Evolutionary conservation across 257 asterid species (phyloP), one percentile per base, ranked within the genome.

Genomic region (Catharanthus roseus): DNA sequence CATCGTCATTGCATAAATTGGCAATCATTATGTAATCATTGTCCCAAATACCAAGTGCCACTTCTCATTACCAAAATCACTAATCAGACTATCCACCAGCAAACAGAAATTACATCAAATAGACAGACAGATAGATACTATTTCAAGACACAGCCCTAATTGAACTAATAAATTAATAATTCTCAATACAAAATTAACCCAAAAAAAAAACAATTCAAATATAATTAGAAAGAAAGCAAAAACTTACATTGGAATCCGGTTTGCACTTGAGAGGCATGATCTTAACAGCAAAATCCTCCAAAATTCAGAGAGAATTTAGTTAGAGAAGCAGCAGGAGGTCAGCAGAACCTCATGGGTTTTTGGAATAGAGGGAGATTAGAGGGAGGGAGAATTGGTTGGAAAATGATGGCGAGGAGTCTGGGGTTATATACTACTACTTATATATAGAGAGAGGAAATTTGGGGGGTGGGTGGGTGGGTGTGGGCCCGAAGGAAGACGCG

Each of bases 221-320:
- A 19, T 7, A 49, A 45, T 21, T 38, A 39, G 0, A 21, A 1
- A 34, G 9, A 1, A 39, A 10, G 41, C 6, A 15, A 8, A 55
- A 33, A 0, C 63, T 51, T 57, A 74, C 78, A 29, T 63, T 47
- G 23, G 49, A 74, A 42, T 44, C 73, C 19, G 41, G 13, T 28
- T 58, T 58, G 54, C 42, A 29, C 69, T 67, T 74, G 33, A 72
- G 68, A 74, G 68, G 51, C 73, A 54, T 69, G 24, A 38, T 38
- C 13, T 18, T 11, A 67, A 31, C 24, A 38, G 28, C 28, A 28
- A 65, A 18, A 67, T 28, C 28, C 72, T 67, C 60, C 39, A 9
- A 49, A 47, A 5, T 49, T 47, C 38, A 2, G 36, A 45, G 70
- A 65, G 38, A 16, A 39, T 12, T 38, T 21, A 41, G 18, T n/a